Percentiles rank a stretch among this genome's conserved stretches.
Evolutionary conservation across 441 rosid species (phyloP).

Genomic region (Heliophila coronopifolia): DNA sequence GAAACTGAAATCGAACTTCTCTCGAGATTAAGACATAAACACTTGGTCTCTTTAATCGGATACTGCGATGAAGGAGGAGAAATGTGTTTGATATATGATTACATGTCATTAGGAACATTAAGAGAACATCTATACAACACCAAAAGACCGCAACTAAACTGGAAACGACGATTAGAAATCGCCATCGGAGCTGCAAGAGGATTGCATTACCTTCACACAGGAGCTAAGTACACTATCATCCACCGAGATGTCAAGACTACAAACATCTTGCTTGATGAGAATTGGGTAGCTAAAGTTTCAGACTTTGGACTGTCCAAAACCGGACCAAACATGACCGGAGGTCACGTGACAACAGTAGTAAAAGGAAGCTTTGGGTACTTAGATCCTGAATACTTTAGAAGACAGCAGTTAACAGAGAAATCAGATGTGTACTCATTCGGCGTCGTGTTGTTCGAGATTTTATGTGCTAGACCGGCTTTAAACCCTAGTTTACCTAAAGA

Average conservation of each 20-base stretch:
- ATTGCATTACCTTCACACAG: constrained; percentile 89
- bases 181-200: constrained; percentile 81
- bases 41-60: constrained; percentile 77
- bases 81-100: constrained; percentile 56
- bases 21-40: constrained; percentile 75
- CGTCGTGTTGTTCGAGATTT: constrained; percentile 69
- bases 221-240: constrained; percentile 74
- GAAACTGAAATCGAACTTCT: constrained; percentile 85
- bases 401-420: constrained; percentile 84
- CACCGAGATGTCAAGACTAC: constrained; percentile 88
- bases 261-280: constrained; percentile 66
- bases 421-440: constrained; percentile 88
- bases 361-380: constrained; percentile 90
- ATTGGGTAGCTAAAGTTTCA: constrained; percentile 77
- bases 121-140: constrained; percentile 50
- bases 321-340: constrained; percentile 73
- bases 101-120: constrained; percentile 56
- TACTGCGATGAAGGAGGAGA: constrained; percentile 82
- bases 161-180: constrained; percentile 73
- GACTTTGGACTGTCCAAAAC: constrained; percentile 78
- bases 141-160: constrained; percentile 39
- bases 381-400: constrained; percentile 77
- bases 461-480: constrained; percentile 81
- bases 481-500: constrained; percentile 81
- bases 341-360: constrained; percentile 88